phyloP scores from a whole-genome alignment of 495 filamentous ascomycete species.

The Podospora tetraspora region DNA sequence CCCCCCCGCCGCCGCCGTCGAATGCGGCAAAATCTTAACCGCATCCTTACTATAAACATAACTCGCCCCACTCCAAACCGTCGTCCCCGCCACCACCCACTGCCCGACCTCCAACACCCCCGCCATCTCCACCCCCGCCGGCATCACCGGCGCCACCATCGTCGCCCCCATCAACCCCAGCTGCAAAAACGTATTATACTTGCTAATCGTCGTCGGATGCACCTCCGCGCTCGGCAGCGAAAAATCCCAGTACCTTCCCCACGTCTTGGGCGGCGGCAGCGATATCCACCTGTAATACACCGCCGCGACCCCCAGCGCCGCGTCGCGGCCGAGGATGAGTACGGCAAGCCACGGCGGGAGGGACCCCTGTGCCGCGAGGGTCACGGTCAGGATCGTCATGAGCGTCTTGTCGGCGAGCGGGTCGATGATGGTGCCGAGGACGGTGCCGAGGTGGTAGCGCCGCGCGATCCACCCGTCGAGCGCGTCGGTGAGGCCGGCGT shows the following conservation, averaged over 20 bases:
- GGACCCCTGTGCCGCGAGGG: constrained; percentile 71
- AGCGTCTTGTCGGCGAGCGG: constrained; percentile 94
- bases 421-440: constrained; percentile 93
- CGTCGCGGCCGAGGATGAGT: constrained; percentile 85
- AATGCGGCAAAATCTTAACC: constrained; percentile 60
- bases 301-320: constrained; percentile 79
- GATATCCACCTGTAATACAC: constrained; percentile 95
- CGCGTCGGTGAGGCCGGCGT: constrained; percentile 86
- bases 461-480: constrained; percentile 92
- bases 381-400: constrained; percentile 87
- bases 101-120: constrained; percentile 59
- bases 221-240: constrained; percentile 89
- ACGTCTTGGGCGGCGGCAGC: constrained; percentile 86
- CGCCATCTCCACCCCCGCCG: constrained; percentile 48
- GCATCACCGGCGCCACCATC: constrained; percentile 65
- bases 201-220: constrained; percentile 83
- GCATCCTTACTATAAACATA: constrained; percentile 78
- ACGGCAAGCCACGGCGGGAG: constrained; percentile 87
- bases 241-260: constrained; percentile 96
- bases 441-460: constrained; percentile 79
- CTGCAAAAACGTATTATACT: constrained; percentile 81
- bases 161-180: constrained; percentile 71
- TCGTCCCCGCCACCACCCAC: constrained; percentile 78
- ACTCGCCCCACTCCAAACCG: constrained; percentile 77
- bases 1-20: not conserved